A percentile compares a stretch with the other conserved stretches of the same genome.
phyloP scores from a whole-genome alignment of 768 basidiomycete genomes.

The Amanita rubescens region DNA sequence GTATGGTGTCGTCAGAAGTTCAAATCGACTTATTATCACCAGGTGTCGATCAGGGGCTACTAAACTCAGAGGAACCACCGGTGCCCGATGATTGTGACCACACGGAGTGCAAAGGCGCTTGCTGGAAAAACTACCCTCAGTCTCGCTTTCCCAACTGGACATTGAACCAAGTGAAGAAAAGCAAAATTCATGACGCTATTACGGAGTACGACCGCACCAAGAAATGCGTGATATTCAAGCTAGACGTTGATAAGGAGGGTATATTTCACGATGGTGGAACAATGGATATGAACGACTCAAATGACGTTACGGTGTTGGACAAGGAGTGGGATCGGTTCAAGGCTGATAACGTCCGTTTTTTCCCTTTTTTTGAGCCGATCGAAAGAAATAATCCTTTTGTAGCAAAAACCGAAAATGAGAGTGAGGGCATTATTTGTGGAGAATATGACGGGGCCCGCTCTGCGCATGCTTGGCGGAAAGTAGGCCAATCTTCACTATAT shows the following conservation, averaged over 20 bases:
- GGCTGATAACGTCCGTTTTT: slow-evolving; percentile 24
- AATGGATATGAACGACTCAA: slow-evolving; percentile 14
- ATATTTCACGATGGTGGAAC: slow-evolving; percentile 22
- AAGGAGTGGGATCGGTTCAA: slow-evolving; percentile 31
- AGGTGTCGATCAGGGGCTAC: slow-evolving; percentile 26
- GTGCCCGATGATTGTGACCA: slow-evolving; percentile 32
- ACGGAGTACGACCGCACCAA: slow-evolving; percentile 17
- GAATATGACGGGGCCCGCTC: slow-evolving; percentile 40
- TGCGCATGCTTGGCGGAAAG: slow-evolving; percentile 57
- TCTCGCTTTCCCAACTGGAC: slow-evolving; percentile 55
- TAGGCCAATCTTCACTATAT: slow-evolving; percentile 18
- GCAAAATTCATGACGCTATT: slow-evolving; percentile 31
- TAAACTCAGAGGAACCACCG: slow-evolving; percentile 26
- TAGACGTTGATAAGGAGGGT: slow-evolving; percentile 33
- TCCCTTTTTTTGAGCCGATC: not conserved
- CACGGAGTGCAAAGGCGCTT: slow-evolving; percentile 23
- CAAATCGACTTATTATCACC: not conserved
- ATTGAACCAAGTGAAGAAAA: slow-evolving; percentile 31
- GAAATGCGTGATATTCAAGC: slow-evolving; percentile 28
- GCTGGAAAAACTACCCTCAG: slow-evolving; percentile 36
- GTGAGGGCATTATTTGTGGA: slow-evolving; percentile 49
- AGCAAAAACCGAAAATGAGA: slow-evolving; percentile 26
- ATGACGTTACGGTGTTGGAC: slow-evolving; percentile 7
- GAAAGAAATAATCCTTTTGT: not conserved
- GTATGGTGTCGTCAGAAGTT: not conserved